Evolutionary conservation across 2,329 filamentous ascomycete species (phyloP).

Genomic region (Claviceps maximensis): DNA sequence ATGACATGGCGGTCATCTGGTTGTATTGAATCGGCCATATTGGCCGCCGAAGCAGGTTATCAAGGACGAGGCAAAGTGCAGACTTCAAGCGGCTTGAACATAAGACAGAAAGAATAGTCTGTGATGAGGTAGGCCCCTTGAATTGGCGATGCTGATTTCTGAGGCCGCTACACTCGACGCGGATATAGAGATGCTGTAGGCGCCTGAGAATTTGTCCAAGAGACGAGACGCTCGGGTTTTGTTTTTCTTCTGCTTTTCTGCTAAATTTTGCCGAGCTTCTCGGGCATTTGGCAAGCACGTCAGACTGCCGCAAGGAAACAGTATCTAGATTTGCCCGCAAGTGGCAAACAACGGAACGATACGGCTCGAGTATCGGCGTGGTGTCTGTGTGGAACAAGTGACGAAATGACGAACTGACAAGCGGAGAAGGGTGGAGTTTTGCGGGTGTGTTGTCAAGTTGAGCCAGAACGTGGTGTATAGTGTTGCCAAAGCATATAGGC

Average conservation of each 20-base stretch:
- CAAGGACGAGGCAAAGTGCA: neutral
- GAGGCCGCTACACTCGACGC: neutral
- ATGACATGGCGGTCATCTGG: neutral
- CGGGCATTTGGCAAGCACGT: neutral
- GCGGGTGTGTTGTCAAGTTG: neutral
- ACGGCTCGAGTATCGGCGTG: neutral
- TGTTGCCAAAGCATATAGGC: neutral
- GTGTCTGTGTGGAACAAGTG: neutral
- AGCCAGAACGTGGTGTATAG: neutral
- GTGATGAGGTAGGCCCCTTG: neutral
- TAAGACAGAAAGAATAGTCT: neutral
- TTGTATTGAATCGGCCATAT: constrained; percentile 4
- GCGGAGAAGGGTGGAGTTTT: neutral
- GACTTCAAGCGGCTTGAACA: neutral
- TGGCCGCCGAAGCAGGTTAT: neutral
- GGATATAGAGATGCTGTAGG: neutral
- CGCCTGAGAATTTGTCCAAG: neutral
- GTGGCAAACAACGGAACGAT: neutral
- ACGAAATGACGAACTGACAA: neutral
- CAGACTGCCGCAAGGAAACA: neutral
- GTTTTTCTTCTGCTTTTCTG: too few relatives aligned
- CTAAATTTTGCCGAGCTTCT: neutral
- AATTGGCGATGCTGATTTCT: neutral
- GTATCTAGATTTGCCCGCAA: neutral
- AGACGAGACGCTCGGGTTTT: neutral